Percentiles rank a stretch among this genome's conserved stretches.
Conservation (phyloP, 1,284 basidiomycete species). For the Xerocomus nothofagi region DNA sequence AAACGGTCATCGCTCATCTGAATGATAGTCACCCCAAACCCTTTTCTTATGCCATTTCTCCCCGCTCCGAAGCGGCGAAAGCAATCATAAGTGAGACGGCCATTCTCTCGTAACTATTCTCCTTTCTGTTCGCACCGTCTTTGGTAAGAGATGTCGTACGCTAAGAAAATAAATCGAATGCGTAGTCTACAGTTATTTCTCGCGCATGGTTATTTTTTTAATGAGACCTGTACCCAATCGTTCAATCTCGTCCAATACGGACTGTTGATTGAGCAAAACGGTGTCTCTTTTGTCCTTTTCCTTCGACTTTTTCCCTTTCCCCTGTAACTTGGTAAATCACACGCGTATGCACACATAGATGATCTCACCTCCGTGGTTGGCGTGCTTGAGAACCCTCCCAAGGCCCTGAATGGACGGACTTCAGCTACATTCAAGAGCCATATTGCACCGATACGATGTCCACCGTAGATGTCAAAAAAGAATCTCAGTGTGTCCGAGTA, state of each 20-base stretch:
- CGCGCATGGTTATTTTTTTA: slow-evolving; percentile 42
- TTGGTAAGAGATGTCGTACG: background rate
- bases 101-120: slow-evolving; percentile 19
- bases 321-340: slow-evolving; percentile 24
- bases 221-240: slow-evolving; percentile 78
- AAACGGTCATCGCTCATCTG: background rate
- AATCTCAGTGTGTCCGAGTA: slow-evolving; percentile 81
- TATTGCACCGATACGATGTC: slow-evolving; percentile 76
- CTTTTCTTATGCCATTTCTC: slow-evolving; percentile 34
- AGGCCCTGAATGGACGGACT: slow-evolving; percentile 72
- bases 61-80: slow-evolving; percentile 32
- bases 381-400: slow-evolving; percentile 75
- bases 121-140: background rate
- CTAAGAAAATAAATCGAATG: background rate
- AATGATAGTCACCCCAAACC: slow-evolving; percentile 29
- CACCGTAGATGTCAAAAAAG: slow-evolving; percentile 87
- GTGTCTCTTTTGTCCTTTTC: slow-evolving; percentile 56
- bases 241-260: slow-evolving; percentile 76
- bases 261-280: slow-evolving; percentile 73
- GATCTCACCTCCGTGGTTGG: slow-evolving; percentile 45
- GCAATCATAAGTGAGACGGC: slow-evolving; percentile 31
- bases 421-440: slow-evolving; percentile 78
- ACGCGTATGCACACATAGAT: background rate
- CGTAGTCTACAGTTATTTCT: slow-evolving; percentile 13
- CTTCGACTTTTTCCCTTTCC: slow-evolving; percentile 46